Evolutionary conservation across 257 asterid species (phyloP), one percentile per base, ranked within the genome.

Genomic region (Ligustrum vulgare): DNA sequence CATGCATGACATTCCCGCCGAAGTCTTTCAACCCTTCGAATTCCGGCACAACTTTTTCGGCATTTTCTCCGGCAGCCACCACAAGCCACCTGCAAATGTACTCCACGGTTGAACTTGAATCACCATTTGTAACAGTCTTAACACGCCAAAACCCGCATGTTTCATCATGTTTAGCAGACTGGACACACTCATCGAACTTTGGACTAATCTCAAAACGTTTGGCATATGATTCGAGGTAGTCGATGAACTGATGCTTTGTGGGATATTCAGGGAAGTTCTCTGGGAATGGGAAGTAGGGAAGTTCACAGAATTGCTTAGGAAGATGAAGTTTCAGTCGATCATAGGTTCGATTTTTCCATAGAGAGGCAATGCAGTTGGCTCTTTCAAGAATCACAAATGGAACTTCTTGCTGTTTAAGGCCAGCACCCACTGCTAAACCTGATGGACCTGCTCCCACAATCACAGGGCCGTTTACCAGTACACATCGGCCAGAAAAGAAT

Each of bases 381-480:
- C 93, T 64, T 49, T 94, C 99, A 7, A 94, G 91, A 28, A 94
- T 80, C 28, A 94, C 86, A 72, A 91, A 94, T 3, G 98, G 99
- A 4, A 94, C 98, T 20, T 93, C 93, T 80, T 86, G 93, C 28
- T 79, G 84, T 74, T 83, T 86, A 15, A 94, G 95, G 37, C 96
- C 97, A 0, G 98, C 99, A 1, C 80, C 93, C 11, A 94, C 95
- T 1, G 98, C 98, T 18, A 94, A 75, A 3, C 98, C 98, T 0
- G 98, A 89, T 0, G 98, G 98, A 7, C 98, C 98, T 5, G 97
- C 96, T 8, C 98, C 98, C 0, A 94, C 90, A 22, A 94, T 89
- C 3, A 94, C 88, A 13, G 98, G 98, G 35, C 98, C 98, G 75
- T 92, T 94, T 9, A 94, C 98, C 20, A 94, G 85, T 69, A 92